Evolutionary conservation across 164 flowering plant species (phyloP).

Genomic region (Tetracentron sinense): DNA sequence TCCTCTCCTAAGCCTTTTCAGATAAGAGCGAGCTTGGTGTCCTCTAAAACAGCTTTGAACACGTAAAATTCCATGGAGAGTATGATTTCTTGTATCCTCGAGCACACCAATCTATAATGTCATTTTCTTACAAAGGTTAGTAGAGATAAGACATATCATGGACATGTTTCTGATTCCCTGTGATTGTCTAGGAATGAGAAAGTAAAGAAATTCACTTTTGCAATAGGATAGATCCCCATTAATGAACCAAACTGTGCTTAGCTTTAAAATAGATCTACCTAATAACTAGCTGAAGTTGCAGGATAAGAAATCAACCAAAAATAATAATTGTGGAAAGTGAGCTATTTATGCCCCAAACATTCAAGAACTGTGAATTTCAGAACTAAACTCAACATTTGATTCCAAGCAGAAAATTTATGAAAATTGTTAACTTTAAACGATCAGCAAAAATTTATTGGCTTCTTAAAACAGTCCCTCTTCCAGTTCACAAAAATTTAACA

Average conservation of each 20-base stretch:
- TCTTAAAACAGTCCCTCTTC: no score
- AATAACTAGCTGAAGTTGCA: neutral
- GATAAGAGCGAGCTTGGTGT: slow-evolving; percentile 65
- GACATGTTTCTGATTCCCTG: neutral
- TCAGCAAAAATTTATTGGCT: neutral
- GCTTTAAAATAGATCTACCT: neutral
- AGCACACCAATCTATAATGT: slow-evolving; percentile 78
- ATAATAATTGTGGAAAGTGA: neutral
- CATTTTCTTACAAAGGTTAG: slow-evolving; percentile 3
- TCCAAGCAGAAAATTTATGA: neutral
- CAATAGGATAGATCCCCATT: neutral
- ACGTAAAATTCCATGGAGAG: slow-evolving; percentile 90
- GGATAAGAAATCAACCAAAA: neutral
- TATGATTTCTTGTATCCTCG: slow-evolving; percentile 95
- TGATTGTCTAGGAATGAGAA: neutral
- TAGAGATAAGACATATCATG: neutral
- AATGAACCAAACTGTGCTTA: neutral
- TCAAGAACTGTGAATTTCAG: no score
- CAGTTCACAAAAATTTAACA: no score
- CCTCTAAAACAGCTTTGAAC: slow-evolving; percentile 98
- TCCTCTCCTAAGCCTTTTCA: slow-evolving; percentile 60
- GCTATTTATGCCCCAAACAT: neutral
- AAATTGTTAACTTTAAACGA: no score
- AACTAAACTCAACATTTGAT: no score
- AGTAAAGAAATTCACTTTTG: no score